These are phyloP conservation scores for Lobosporangium transversale DNA, from an alignment of 192 early-diverging fungal species.

Conservation along the genomic window DNA sequence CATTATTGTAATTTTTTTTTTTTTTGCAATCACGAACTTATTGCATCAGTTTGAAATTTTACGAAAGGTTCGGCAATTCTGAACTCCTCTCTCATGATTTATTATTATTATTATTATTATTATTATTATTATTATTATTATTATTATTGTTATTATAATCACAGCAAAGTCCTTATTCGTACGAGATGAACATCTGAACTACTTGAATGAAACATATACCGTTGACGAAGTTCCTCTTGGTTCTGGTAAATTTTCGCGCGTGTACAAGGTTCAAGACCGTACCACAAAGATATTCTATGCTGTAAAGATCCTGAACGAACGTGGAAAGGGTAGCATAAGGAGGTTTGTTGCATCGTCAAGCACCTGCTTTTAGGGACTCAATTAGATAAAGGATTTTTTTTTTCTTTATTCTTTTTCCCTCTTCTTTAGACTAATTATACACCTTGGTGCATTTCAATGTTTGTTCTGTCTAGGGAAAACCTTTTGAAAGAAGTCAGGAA, in stretches of 20 bases:
- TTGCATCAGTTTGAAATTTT: too few relatives aligned
- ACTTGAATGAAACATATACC: not conserved
- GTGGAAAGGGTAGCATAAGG: not conserved
- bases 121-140: too few relatives aligned
- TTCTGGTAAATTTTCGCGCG: not conserved
- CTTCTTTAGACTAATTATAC: too few relatives aligned
- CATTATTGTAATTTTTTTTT: too few relatives aligned
- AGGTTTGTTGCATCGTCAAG: not conserved
- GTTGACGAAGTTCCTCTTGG: not conserved
- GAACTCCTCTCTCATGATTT: too few relatives aligned
- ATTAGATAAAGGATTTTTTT: not conserved
- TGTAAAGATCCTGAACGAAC: constrained; percentile 1
- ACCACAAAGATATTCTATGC: not conserved
- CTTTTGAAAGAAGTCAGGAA: constrained; percentile 1
- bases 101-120: too few relatives aligned
- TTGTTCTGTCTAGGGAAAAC: not conserved
- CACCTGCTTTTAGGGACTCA: too few relatives aligned
- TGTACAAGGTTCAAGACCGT: not conserved
- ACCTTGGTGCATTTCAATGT: too few relatives aligned
- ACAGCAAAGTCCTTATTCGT: not conserved
- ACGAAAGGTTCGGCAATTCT: too few relatives aligned
- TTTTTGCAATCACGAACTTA: too few relatives aligned
- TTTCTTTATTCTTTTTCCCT: too few relatives aligned
- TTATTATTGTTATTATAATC: too few relatives aligned
- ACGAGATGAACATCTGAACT: not conserved